These are phyloP conservation scores for Casuarina cunninghamiana DNA, from an alignment of 306 rosid species.

Conservation along the genomic window DNA sequence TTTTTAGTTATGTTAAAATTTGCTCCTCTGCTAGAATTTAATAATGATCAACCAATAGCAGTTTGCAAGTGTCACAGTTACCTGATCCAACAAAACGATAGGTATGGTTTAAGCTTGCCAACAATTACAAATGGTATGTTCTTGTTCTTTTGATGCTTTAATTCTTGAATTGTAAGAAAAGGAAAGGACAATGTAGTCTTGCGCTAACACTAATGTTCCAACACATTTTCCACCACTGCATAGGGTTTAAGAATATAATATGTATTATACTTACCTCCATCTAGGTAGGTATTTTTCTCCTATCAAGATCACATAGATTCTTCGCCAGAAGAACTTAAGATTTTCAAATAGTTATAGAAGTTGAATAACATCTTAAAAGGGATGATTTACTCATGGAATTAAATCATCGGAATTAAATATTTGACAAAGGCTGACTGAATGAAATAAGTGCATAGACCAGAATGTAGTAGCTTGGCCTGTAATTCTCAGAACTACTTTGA, in stretches of 20 bases:
- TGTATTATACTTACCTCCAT: background rate
- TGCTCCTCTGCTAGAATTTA: no score
- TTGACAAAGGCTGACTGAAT: conserved; percentile 53
- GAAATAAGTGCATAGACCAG: conserved; percentile 65
- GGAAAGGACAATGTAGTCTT: background rate
- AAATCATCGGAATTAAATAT: background rate
- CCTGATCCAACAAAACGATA: conserved; percentile 46
- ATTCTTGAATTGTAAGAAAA: background rate
- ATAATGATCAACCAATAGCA: conserved; percentile 67
- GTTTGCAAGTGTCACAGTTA: conserved; percentile 64
- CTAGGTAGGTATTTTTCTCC: background rate
- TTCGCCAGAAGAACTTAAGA: background rate
- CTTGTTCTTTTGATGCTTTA: background rate
- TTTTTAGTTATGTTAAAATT: no score
- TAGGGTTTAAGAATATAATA: background rate
- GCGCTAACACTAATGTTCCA: background rate
- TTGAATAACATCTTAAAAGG: background rate
- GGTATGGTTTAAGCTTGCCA: background rate
- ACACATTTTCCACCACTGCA: background rate
- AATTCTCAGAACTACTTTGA: conserved; percentile 46
- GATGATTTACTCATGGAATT: conserved; percentile 15
- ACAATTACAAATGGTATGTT: background rate
- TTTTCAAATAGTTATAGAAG: background rate
- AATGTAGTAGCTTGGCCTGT: conserved; percentile 65
- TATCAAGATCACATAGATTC: background rate